Evolutionary conservation across 257 asterid genomes (phyloP).

Genomic region (Scutellaria baicalensis): DNA sequence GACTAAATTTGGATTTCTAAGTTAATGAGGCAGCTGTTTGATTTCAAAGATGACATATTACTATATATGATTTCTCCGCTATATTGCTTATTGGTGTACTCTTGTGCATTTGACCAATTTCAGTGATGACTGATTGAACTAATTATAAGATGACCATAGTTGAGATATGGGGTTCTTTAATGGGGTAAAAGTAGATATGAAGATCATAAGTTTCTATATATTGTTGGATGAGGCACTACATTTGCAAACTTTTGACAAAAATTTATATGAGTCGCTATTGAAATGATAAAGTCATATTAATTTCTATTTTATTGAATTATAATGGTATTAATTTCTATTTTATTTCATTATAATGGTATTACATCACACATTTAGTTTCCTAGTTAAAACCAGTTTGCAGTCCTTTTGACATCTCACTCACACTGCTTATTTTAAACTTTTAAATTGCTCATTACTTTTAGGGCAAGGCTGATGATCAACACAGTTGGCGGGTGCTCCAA

Average conservation of each 20-base stretch:
- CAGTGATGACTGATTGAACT: background rate
- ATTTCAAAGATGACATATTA: background rate
- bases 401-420: background rate
- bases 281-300: background rate
- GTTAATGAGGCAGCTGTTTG: background rate
- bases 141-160: background rate
- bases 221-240: background rate
- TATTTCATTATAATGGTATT: background rate
- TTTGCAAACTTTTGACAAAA: background rate
- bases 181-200: background rate
- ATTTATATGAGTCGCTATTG: background rate
- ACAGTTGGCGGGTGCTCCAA: constrained; percentile 74
- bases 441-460: constrained; percentile 15
- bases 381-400: constrained; percentile 3
- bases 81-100: background rate
- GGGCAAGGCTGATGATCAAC: constrained; percentile 99
- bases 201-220: too few relatives aligned
- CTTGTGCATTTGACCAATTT: background rate
- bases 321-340: background rate
- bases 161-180: background rate
- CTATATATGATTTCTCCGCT: background rate
- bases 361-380: background rate
- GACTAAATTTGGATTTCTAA: background rate
- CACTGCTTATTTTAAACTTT: constrained; percentile 1
- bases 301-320: background rate